Percentiles rank a stretch among this genome's conserved stretches.
phyloP scores from a whole-genome alignment of 345 rosid genomes.

The Hirschfeldia incana region DNA sequence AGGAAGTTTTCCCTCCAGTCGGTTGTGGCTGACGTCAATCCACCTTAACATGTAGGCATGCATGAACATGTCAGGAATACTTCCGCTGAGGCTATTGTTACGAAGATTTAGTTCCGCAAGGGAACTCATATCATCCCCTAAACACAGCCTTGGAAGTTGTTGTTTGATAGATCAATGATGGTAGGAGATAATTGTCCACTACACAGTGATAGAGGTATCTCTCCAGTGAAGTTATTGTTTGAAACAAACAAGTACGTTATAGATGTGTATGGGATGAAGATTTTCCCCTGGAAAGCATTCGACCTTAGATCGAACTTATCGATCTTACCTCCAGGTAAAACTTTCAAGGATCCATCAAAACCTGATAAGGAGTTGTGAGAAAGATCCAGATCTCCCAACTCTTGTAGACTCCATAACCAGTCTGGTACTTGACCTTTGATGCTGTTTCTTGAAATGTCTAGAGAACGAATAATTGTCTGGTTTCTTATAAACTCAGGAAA shows the following conservation, averaged over 20 bases:
- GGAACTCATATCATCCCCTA: neutral
- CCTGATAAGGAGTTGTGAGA: neutral
- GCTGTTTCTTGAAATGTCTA: neutral
- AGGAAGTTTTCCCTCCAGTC: neutral
- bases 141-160: conserved; percentile 2
- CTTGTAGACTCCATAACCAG: conserved; percentile 2
- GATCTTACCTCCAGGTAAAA: no score
- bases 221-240: neutral
- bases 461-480: neutral
- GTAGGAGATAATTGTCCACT: neutral
- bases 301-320: neutral
- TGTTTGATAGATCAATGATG: neutral
- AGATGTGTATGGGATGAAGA: no score
- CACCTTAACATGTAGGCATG: neutral
- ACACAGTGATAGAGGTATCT: neutral
- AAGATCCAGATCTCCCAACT: neutral
- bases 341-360: neutral
- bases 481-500: neutral
- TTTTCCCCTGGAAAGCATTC: conserved; percentile 13
- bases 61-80: neutral
- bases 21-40: neutral
- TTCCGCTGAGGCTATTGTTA: neutral
- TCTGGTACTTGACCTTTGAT: conserved; percentile 6
- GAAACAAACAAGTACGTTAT: no score
- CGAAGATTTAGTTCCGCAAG: neutral